Base-by-base conservation (phyloP, 2,329 filamentous ascomycete species). In the Gaeumannomyces tritici region DNA sequence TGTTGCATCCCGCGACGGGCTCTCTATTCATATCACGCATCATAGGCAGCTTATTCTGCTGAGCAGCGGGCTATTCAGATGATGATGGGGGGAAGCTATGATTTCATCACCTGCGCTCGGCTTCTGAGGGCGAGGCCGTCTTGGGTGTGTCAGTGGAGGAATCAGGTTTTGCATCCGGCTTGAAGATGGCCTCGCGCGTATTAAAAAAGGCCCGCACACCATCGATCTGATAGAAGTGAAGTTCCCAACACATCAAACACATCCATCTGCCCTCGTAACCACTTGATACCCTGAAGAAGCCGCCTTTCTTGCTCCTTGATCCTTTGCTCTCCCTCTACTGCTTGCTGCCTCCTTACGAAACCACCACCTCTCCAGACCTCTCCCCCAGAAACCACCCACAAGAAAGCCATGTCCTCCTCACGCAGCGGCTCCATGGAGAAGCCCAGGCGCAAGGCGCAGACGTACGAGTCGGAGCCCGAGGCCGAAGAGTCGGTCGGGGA, bases 391-490 rank as follows among this genome's bases (percentile, higher is more conserved):
- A n/a, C n/a, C 21, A 47, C 18, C 42, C 42, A 51, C 18, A 51
- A 51, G 59, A 57, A 35, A 59, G 55, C 61, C 57, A 70, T 70
- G 69, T 69, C 69, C 61, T 70, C 73, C 26, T 71, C 72, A 60
- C 70, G 67, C 62, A 69, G 68, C 67, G 65, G 68, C 60, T 68
- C 68, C 33, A 65, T 65, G 51, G 68, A 73, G 65, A 73, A 73
- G 65, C 70, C 72, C 63, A 67, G 68, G 56, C 68, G 69, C 64
- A 67, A 69, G 65, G 65, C 66, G 61, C 66, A 69, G 63, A 65
- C 68, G 28, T 74, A 73, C 68, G 73, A 73, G 66, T 75, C 74
- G 9, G 74, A 75, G 28, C 72, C 70, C 58, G 74, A 73, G 59
- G 72, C 72, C 55, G 66, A 64, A 11, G 67, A 66, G 65, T 73